Percentiles rank a stretch among this genome's conserved stretches.
These are phyloP conservation scores for Pisolithus tinctorius DNA, from an alignment of 768 basidiomycete genomes.

Conservation along the genomic window DNA sequence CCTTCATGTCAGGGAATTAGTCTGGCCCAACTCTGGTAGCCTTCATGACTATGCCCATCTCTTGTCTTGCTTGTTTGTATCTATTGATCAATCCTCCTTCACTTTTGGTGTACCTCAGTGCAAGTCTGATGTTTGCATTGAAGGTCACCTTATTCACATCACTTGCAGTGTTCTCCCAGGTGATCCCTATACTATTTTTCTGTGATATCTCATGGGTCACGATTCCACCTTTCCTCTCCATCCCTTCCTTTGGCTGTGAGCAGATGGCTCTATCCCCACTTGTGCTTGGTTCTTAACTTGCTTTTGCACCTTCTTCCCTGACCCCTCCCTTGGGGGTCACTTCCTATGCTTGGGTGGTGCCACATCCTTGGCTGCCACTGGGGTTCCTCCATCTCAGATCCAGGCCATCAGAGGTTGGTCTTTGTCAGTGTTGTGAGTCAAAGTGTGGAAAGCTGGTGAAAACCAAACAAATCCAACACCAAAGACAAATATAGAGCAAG, in stretches of 20 bases:
- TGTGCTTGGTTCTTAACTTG: constrained; percentile 20
- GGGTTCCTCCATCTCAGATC: too few relatives aligned
- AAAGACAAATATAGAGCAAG: too few relatives aligned
- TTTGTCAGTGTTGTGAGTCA: too few relatives aligned
- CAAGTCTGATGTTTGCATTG: constrained; percentile 16
- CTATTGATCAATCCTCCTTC: neutral
- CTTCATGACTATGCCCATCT: neutral
- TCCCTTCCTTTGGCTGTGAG: constrained; percentile 29
- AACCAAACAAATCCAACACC: too few relatives aligned
- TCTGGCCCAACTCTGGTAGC: constrained; percentile 12
- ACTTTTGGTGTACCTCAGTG: constrained; percentile 10
- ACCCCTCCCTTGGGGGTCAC: constrained; percentile 14
- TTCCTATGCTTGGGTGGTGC: constrained; percentile 35
- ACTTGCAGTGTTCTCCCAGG: neutral
- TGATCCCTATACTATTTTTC: constrained; percentile 14
- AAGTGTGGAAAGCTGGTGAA: too few relatives aligned
- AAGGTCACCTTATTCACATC: constrained; percentile 12
- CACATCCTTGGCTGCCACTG: too few relatives aligned
- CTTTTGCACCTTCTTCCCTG: constrained; percentile 8
- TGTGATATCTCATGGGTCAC: constrained; percentile 17
- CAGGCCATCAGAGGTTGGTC: constrained; percentile 38
- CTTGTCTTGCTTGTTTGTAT: constrained; percentile 1
- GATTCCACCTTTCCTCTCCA: constrained; percentile 21
- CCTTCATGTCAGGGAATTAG: constrained; percentile 14
- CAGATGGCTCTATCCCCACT: constrained; percentile 25